Percentiles rank a stretch among this genome's conserved stretches.
phyloP scores from a whole-genome alignment of 345 rosid species.

The Bretschneidera sinensis region DNA sequence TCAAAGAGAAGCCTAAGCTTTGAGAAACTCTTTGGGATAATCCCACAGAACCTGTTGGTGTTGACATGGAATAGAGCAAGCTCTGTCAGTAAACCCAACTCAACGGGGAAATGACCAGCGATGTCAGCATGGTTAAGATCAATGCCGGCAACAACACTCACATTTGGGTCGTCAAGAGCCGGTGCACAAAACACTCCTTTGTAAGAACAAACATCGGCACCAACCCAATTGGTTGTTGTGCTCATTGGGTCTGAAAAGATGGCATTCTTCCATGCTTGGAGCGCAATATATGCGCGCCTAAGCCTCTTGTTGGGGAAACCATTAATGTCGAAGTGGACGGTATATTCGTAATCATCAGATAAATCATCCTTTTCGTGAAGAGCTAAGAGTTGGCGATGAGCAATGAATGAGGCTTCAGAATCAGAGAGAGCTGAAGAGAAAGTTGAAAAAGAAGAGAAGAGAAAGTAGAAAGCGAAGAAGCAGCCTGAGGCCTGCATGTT shows the following conservation, averaged over 20 bases:
- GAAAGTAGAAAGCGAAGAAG: conserved; percentile 25
- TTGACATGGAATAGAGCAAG: conserved; percentile 63
- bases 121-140: conserved; percentile 69
- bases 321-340: conserved; percentile 25
- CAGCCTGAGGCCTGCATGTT: conserved; percentile 30
- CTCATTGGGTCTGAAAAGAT: conserved; percentile 57
- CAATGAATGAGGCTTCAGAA: conserved; percentile 31
- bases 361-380: conserved; percentile 25
- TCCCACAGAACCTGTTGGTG: conserved; percentile 69
- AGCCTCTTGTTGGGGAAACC: conserved; percentile 45
- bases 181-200: conserved; percentile 57
- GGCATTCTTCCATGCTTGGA: conserved; percentile 57
- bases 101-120: conserved; percentile 54
- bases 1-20: conserved; percentile 46
- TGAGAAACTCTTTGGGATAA: conserved; percentile 44
- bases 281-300: conserved; percentile 50
- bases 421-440: conserved; percentile 22
- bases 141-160: conserved; percentile 51
- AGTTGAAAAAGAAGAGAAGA: conserved; percentile 1
- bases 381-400: conserved; percentile 31
- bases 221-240: conserved; percentile 53
- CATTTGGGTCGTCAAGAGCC: conserved; percentile 39
- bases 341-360: conserved; percentile 23
- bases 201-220: conserved; percentile 52
- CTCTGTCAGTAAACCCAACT: conserved; percentile 52